Conservation (phyloP, 768 basidiomycete species). For the Tricholoma hemisulphureum region DNA sequence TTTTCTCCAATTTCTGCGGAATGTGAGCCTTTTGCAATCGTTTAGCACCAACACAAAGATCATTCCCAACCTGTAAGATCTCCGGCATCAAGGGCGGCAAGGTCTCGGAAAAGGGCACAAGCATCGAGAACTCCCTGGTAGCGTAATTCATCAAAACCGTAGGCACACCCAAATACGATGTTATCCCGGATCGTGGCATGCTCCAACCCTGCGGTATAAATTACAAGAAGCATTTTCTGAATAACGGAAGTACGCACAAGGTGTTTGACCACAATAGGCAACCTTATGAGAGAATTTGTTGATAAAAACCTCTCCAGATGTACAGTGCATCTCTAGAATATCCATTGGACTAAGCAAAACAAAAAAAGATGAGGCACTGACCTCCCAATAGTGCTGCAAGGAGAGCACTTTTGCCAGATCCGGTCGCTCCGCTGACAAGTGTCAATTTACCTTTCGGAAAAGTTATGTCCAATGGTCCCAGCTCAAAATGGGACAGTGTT, state of each 20-base stretch:
- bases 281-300: conserved; percentile 58
- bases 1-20: conserved; percentile 73
- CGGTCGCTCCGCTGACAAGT: conserved; percentile 63
- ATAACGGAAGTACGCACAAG: conserved; percentile 40
- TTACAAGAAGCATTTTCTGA: conserved; percentile 11
- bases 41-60: not conserved
- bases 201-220: conserved; percentile 57
- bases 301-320: conserved; percentile 51
- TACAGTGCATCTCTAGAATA: conserved; percentile 55
- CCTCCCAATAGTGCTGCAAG: conserved; percentile 67
- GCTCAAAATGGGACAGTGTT: conserved; percentile 43
- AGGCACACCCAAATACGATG: conserved; percentile 67
- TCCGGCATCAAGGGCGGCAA: conserved; percentile 70
- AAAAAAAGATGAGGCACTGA: conserved; percentile 24
- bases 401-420: conserved; percentile 68
- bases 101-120: conserved; percentile 71
- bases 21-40: not conserved
- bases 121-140: conserved; percentile 70
- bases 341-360: not conserved
- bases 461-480: conserved; percentile 54
- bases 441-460: conserved; percentile 61
- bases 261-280: conserved; percentile 68
- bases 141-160: conserved; percentile 58
- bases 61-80: conserved; percentile 63
- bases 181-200: conserved; percentile 82